A percentile compares a stretch with the other conserved stretches of the same genome.
Conservation (phyloP, 805 yeast genomes). For the Sungouiozyma ichnusensis region DNA sequence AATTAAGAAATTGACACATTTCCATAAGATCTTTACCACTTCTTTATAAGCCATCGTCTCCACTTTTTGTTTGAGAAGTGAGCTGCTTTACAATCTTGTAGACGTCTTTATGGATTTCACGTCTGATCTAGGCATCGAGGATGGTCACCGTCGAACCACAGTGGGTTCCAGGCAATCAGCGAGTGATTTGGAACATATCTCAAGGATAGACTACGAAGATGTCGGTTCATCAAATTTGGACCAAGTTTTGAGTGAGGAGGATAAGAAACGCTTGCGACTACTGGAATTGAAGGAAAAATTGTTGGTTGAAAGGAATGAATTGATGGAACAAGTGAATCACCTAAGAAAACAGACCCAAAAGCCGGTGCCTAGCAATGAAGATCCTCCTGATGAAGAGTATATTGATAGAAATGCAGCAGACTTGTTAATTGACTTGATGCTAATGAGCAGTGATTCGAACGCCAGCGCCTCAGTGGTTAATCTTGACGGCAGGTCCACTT, state of each 20-base stretch:
- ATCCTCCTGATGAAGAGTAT: background rate
- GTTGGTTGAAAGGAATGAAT: constrained; percentile 10
- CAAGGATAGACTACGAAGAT: background rate
- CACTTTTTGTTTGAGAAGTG: no score
- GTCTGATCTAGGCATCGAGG: constrained; percentile 10
- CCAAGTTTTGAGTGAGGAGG: constrained; percentile 9
- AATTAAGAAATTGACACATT: no score
- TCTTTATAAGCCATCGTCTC: no score
- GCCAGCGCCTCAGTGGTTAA: background rate
- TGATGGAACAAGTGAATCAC: constrained; percentile 11
- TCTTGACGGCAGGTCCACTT: constrained; percentile 12
- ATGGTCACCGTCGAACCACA: background rate
- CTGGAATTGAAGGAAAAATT: constrained; percentile 15
- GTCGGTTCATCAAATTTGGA: background rate
- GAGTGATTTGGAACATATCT: constrained; percentile 3
- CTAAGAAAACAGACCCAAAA: constrained; percentile 3
- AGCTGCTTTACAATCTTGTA: background rate
- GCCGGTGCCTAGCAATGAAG: background rate
- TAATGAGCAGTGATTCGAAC: constrained; percentile 2
- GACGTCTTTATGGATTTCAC: constrained; percentile 17
- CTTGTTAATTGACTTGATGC: constrained; percentile 8
- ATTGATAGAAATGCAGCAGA: constrained; percentile 7
- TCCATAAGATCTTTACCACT: no score
- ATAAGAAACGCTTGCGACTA: constrained; percentile 9
- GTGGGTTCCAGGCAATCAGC: background rate